phyloP scores from a whole-genome alignment of 768 basidiomycete species.

The Amanita pseudoporphyria region DNA sequence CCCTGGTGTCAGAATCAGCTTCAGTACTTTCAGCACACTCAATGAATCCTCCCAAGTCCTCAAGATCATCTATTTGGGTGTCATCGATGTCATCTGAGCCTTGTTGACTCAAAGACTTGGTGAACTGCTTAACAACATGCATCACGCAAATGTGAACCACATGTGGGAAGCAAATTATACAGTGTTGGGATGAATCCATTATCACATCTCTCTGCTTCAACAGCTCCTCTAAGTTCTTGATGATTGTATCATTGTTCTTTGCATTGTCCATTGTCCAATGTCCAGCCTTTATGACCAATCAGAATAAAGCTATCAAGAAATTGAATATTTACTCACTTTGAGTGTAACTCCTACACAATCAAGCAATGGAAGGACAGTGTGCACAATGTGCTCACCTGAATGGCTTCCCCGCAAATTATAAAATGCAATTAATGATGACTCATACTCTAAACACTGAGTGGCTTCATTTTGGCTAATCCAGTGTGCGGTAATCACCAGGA shows the following conservation, averaged over 20 bases:
- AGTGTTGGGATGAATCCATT: not conserved
- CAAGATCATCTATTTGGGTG: not conserved
- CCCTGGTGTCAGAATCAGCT: not conserved
- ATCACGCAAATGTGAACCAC: conserved; percentile 4
- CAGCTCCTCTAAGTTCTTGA: not conserved
- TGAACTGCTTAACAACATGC: not conserved
- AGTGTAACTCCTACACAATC: no score
- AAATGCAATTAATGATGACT: no score
- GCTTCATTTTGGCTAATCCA: not conserved
- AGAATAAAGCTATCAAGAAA: no score
- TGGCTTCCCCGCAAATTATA: no score
- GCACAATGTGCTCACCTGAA: no score
- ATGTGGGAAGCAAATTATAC: conserved; percentile 8
- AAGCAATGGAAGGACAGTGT: not conserved
- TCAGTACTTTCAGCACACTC: not conserved
- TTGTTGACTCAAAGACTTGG: not conserved
- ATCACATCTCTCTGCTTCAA: not conserved
- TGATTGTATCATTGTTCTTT: not conserved
- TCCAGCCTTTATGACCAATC: no score
- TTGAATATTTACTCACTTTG: not conserved
- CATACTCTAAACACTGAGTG: no score
- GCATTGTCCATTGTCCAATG: no score
- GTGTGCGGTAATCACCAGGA: conserved; percentile 3
- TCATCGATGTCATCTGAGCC: not conserved
- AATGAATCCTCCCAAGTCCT: not conserved